Evolutionary conservation across 1,139 yeast genomes (phyloP), one percentile per base, ranked within the genome.

Genomic region (Candida mesenterica): DNA sequence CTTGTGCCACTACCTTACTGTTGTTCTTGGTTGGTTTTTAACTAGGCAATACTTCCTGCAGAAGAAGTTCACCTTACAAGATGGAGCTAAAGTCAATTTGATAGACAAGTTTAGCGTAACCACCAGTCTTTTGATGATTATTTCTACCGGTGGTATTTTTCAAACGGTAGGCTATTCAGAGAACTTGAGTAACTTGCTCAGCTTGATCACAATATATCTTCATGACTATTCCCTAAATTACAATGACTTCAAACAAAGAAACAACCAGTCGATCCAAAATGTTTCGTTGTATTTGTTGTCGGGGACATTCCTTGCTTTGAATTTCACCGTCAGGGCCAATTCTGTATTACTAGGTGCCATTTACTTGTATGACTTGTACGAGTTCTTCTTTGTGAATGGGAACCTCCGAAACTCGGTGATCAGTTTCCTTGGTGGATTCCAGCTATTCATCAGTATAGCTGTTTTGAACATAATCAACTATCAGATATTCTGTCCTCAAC

Each of bases 121-220:
- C 12, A 27, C 37, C 13, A 25, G 38, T 26, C 39, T 36, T 20
- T 33, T 40, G 26, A 38, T 40, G 31, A 59, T 81, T 1, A 42
- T 83, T 12, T 77, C 86, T 13, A 92, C 96, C 3, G 92, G 89
- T 1, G 96, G 96, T 1, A 72, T 88, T 3, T 92, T 89, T 49
- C 65, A 88, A 34, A 70, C 84, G 0, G 75, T 81, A 0, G 79
- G 88, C 2, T 92, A 90, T 58, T 72, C 94, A 0, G 98, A 92
- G 59, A 77, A 89, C 26, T 51, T 77, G 14, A 81, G 89, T 35
- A 82, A 87, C 24, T 61, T 82, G n/a, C 54, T 82, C 30, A 66
- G 85, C 24, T 77, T 84, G 37, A n/a, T 61, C 0, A 90, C 85
- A 0, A 53, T 89, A 30, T 71, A 63, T 30, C 47, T 77, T 2